Conservation (phyloP, 2,329 filamentous ascomycete species). For the Chrysoporthe puriensis region DNA sequence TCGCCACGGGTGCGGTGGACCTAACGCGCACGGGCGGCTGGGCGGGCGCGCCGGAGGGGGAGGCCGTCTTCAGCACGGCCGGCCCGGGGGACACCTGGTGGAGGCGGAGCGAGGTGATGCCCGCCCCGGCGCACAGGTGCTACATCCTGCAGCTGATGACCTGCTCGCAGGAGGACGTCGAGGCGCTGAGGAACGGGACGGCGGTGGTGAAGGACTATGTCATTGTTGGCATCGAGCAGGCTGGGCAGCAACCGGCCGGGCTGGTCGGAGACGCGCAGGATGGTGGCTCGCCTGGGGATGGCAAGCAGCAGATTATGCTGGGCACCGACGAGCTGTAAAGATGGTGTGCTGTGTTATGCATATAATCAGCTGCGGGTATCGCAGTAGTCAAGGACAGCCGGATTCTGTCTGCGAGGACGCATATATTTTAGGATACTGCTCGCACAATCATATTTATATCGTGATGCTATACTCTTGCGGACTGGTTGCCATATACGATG, state of each 20-base stretch:
- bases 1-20: slow-evolving; percentile 48
- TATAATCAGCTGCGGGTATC: background rate
- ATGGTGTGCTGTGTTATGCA: background rate
- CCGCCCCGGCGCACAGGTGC: slow-evolving; percentile 9
- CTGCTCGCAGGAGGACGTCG: slow-evolving; percentile 28
- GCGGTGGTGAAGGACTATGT: slow-evolving; percentile 32
- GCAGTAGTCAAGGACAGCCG: no score
- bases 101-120: slow-evolving; percentile 25
- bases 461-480: no score
- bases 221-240: slow-evolving; percentile 28
- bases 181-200: slow-evolving; percentile 30
- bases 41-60: background rate
- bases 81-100: slow-evolving; percentile 25
- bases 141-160: slow-evolving; percentile 24
- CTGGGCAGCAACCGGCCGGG: background rate
- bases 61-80: slow-evolving; percentile 19
- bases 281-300: background rate
- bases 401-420: no score
- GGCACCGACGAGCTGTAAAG: slow-evolving; percentile 16
- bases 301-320: background rate
- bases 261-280: background rate
- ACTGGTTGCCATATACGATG: no score
- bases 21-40: slow-evolving; percentile 26
- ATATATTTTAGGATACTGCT: no score
- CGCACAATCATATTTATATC: no score